A percentile compares a stretch with the other conserved stretches of the same genome.
phyloP scores from a whole-genome alignment of 1,284 basidiomycete species.

The Pterula multifida region DNA sequence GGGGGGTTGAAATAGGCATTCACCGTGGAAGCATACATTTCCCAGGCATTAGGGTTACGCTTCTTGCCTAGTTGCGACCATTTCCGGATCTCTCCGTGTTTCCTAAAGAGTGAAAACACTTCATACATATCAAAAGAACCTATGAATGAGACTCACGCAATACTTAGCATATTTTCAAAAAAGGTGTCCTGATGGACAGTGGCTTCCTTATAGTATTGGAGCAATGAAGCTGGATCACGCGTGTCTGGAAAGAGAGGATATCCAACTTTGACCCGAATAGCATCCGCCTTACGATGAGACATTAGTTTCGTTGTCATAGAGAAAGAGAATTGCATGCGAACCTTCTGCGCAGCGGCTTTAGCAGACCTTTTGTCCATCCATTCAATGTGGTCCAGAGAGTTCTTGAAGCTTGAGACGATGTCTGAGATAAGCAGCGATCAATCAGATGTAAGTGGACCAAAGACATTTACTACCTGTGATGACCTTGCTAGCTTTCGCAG shows the following conservation, averaged over 20 bases:
- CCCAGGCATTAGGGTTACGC: constrained; percentile 73
- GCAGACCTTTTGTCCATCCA: constrained; percentile 93
- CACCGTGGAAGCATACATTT: constrained; percentile 76
- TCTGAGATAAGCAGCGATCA: constrained; percentile 24
- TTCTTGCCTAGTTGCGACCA: constrained; percentile 71
- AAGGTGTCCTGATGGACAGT: constrained; percentile 59
- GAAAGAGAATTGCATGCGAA: constrained; percentile 12
- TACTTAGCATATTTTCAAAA: constrained; percentile 75
- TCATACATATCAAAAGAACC: background rate
- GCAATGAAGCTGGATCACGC: constrained; percentile 55
- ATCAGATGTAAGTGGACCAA: constrained; percentile 5
- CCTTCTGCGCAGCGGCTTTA: constrained; percentile 77
- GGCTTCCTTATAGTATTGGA: constrained; percentile 65
- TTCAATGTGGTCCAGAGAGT: constrained; percentile 61
- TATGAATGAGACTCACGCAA: constrained; percentile 31
- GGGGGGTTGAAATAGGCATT: constrained; percentile 78
- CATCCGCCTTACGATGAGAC: constrained; percentile 41
- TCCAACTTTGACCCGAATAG: constrained; percentile 76
- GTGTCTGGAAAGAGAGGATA: constrained; percentile 85
- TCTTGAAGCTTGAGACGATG: constrained; percentile 79
- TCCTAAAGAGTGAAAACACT: constrained; percentile 22
- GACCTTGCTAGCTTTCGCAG: constrained; percentile 51
- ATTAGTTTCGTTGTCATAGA: background rate
- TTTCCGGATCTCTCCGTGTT: constrained; percentile 43
- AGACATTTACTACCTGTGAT: constrained; percentile 46